Evolutionary conservation across 371 early-diverging fungal genomes (phyloP).

Genomic region (Zychaea mexicana): DNA sequence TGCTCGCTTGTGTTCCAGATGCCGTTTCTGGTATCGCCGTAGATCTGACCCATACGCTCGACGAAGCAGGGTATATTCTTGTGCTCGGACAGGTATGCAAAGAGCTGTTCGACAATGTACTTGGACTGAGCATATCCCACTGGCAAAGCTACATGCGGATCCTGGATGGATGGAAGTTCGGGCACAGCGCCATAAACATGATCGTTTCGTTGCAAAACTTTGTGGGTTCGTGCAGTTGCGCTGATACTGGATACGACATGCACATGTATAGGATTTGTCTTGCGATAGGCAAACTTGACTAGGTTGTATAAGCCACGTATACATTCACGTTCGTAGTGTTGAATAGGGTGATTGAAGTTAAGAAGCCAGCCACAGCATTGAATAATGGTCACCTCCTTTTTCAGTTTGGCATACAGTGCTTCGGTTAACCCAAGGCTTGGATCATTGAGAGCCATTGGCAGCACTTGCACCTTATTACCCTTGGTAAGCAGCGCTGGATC

Average conservation of each 20-base stretch:
- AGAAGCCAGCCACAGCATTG: conserved; percentile 43
- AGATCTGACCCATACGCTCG: conserved; percentile 46
- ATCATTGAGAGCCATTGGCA: conserved; percentile 19
- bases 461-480: conserved; percentile 5
- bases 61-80: conserved; percentile 38
- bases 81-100: conserved; percentile 24
- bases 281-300: conserved; percentile 35
- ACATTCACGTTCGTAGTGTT: conserved; percentile 36
- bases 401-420: conserved; percentile 21
- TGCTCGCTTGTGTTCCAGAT: conserved; percentile 48
- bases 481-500: conserved; percentile 4
- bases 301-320: conserved; percentile 40
- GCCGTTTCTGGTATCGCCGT: conserved; percentile 37
- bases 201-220: background rate
- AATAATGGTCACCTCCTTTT: conserved; percentile 32
- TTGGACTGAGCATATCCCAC: conserved; percentile 53
- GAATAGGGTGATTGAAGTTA: conserved; percentile 37
- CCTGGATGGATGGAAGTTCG: conserved; percentile 30
- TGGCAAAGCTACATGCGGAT: conserved; percentile 33
- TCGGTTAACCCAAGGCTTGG: conserved; percentile 29
- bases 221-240: conserved; percentile 11
- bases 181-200: conserved; percentile 5
- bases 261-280: conserved; percentile 34
- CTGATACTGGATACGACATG: conserved; percentile 43
- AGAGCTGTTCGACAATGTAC: conserved; percentile 41